A percentile compares a stretch with the other conserved stretches of the same genome.
Conservation (phyloP, 2,329 filamentous ascomycete species). For the Botrytis deweyae region DNA sequence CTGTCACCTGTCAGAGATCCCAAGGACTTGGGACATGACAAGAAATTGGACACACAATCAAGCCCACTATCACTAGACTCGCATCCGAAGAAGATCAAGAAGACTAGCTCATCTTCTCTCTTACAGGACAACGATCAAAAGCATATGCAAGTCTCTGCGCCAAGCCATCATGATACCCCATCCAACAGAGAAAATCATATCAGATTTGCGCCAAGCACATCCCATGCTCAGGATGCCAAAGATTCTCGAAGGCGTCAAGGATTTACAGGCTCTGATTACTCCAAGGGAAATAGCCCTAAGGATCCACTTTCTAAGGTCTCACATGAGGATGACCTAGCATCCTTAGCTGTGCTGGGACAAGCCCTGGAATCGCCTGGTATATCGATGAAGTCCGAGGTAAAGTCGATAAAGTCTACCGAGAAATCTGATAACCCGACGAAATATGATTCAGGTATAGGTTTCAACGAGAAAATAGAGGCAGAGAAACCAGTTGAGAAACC, state of each 20-base stretch:
- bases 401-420: background rate
- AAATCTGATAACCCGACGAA: background rate
- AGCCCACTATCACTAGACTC: background rate
- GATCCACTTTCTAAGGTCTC: conserved; percentile 27
- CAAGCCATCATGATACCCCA: background rate
- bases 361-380: conserved; percentile 22
- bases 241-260: background rate
- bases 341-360: conserved; percentile 26
- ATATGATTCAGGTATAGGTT: conserved; percentile 16
- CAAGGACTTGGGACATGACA: background rate
- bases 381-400: background rate
- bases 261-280: background rate
- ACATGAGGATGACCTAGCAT: conserved; percentile 30
- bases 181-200: conserved; percentile 14
- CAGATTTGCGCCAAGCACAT: conserved; percentile 5
- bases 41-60: background rate
- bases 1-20: background rate
- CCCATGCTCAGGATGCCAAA: background rate
- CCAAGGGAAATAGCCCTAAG: conserved; percentile 11
- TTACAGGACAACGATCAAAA: background rate
- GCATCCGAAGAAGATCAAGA: background rate
- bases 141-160: background rate
- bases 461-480: conserved; percentile 2
- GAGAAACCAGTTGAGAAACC: background rate
- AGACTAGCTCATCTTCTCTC: background rate